phyloP scores from a whole-genome alignment of 441 rosid genomes.

The Gossypium trilobum region DNA sequence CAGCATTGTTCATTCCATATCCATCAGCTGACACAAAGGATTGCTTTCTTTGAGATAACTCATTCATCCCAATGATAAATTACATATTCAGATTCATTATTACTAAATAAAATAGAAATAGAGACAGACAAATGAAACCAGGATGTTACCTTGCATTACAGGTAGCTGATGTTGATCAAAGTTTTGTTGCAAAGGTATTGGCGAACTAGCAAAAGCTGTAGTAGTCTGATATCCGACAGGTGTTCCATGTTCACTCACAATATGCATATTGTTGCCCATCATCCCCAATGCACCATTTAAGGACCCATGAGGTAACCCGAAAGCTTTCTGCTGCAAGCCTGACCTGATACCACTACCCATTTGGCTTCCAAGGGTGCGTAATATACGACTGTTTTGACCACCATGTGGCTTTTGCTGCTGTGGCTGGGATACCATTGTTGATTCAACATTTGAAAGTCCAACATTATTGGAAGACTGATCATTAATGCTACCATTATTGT shows the following conservation, averaged over 20 bases:
- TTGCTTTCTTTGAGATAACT: constrained; percentile 12
- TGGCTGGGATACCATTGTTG: constrained; percentile 55
- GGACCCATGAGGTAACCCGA: constrained; percentile 61
- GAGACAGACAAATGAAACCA: constrained; percentile 12
- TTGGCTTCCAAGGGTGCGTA: constrained; percentile 78
- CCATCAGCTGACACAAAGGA: constrained; percentile 63
- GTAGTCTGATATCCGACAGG: constrained; percentile 50
- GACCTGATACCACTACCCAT: constrained; percentile 64
- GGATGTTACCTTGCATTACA: constrained; percentile 51
- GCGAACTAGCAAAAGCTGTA: constrained; percentile 43
- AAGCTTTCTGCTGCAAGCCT: constrained; percentile 70
- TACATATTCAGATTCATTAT: constrained; percentile 8
- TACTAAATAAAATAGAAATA: not conserved
- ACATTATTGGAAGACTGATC: constrained; percentile 52
- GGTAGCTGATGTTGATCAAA: constrained; percentile 66
- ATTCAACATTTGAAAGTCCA: constrained; percentile 59
- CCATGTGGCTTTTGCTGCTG: constrained; percentile 73
- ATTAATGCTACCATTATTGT: constrained; percentile 30
- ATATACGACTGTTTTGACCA: constrained; percentile 67
- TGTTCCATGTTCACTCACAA: constrained; percentile 44
- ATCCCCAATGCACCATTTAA: constrained; percentile 62
- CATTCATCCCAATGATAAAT: constrained; percentile 4
- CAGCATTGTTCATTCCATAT: constrained; percentile 52
- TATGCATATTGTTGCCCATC: constrained; percentile 47
- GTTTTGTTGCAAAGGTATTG: constrained; percentile 57